A percentile compares a stretch with the other conserved stretches of the same genome.
Evolutionary conservation across 2,329 filamentous ascomycete genomes (phyloP).

Genomic region (Chrysoporthe puriensis): DNA sequence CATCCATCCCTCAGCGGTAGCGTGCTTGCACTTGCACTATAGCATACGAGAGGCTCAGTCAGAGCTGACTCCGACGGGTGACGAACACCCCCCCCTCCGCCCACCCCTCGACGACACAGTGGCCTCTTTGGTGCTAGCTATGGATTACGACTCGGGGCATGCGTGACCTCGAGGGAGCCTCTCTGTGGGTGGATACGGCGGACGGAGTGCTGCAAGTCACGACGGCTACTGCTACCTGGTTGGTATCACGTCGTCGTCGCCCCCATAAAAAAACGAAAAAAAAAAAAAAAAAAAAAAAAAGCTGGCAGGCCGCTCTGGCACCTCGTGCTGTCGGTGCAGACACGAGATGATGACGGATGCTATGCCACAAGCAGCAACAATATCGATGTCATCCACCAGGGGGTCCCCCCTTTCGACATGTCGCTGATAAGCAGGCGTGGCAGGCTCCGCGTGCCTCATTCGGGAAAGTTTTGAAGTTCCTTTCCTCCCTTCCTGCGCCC

Average conservation of each 20-base stretch:
- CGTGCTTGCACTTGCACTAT: neutral
- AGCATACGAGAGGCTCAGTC: neutral
- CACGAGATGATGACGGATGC: conserved; percentile 5
- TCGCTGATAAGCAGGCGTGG: too few relatives aligned
- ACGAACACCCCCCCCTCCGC: neutral
- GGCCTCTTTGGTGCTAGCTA: neutral
- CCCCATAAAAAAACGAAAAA: too few relatives aligned
- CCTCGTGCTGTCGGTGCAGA: neutral
- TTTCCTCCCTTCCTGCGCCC: neutral
- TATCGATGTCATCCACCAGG: conserved; percentile 13
- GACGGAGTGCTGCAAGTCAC: neutral
- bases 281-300: too few relatives aligned
- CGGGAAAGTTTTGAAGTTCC: neutral
- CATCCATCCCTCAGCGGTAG: neutral
- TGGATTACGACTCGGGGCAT: neutral
- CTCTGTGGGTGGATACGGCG: neutral
- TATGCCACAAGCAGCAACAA: neutral
- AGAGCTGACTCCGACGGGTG: neutral
- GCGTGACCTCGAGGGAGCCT: conserved; percentile 5
- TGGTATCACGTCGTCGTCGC: neutral
- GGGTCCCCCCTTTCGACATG: neutral
- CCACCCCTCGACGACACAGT: neutral
- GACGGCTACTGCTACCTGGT: neutral
- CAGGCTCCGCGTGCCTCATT: neutral
- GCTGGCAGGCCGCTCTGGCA: neutral